These are phyloP conservation scores for Mangifera indica DNA, from an alignment of 345 rosid species.

Conservation along the genomic window DNA sequence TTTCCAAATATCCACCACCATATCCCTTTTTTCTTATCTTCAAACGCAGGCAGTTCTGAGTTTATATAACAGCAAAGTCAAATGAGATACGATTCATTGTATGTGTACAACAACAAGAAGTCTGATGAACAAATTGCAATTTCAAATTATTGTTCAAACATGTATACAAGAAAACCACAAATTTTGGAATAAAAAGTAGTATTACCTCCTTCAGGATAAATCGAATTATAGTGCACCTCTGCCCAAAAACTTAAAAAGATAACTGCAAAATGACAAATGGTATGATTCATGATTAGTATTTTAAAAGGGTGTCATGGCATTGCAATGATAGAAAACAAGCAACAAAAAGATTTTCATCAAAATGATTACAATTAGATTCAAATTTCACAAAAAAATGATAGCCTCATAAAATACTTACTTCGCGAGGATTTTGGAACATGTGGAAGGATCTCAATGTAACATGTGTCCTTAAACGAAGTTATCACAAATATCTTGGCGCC, in stretches of 20 bases:
- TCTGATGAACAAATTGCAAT: no score
- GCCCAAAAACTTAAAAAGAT: slow-evolving; percentile 96
- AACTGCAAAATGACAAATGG: slow-evolving; percentile 42
- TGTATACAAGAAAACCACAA: neutral
- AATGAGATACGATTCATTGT: neutral
- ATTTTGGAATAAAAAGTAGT: neutral
- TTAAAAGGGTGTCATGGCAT: neutral
- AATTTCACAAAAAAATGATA: neutral
- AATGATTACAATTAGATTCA: no score
- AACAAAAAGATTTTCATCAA: no score
- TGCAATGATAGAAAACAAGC: neutral
- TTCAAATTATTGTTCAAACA: neutral
- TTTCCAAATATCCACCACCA: slow-evolving; percentile 49
- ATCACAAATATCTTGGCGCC: slow-evolving; percentile 85
- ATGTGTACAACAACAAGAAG: neutral
- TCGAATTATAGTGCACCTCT: slow-evolving; percentile 95
- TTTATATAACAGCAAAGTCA: neutral
- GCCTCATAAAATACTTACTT: slow-evolving; percentile 42
- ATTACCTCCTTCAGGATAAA: slow-evolving; percentile 86
- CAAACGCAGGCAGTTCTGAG: slow-evolving; percentile 36
- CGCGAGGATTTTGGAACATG: slow-evolving; percentile 56
- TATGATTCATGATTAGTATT: neutral
- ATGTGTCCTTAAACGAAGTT: slow-evolving; percentile 91
- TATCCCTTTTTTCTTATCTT: slow-evolving; percentile 44
- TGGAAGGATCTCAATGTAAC: slow-evolving; percentile 88